Percentiles rank a stretch among this genome's conserved stretches.
Evolutionary conservation across 129 eudicot species (phyloP).

Genomic region (Centrapalus pauciflorus): DNA sequence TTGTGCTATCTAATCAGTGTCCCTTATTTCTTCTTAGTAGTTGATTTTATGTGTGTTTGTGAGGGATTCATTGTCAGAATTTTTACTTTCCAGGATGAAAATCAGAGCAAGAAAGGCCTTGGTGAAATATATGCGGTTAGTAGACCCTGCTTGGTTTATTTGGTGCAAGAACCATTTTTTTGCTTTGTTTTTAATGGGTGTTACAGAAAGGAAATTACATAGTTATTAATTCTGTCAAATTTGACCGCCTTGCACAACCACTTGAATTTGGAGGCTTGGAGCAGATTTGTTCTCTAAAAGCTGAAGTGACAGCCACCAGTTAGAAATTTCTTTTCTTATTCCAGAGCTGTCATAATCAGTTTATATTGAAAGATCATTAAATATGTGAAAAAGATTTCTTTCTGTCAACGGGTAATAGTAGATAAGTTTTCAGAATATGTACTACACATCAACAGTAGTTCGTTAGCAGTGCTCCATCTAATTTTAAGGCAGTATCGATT

Average conservation of each 20-base stretch:
- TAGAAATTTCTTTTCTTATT: not conserved
- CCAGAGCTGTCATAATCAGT: not conserved
- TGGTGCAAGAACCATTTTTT: not conserved
- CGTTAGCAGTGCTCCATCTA: not conserved
- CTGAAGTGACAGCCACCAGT: not conserved
- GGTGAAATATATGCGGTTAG: constrained; percentile 89
- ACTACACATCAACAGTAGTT: not conserved
- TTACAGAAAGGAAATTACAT: not conserved
- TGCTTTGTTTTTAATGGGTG: not conserved
- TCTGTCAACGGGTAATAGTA: not conserved
- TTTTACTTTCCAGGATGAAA: constrained; percentile 66
- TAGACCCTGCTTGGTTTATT: not conserved
- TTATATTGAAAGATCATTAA: not conserved
- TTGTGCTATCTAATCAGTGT: not conserved
- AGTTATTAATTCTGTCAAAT: not conserved
- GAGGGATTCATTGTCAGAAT: not conserved
- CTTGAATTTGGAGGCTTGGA: not conserved
- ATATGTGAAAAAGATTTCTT: not conserved
- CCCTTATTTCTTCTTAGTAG: not conserved
- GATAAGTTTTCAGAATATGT: not conserved
- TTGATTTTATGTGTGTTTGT: not conserved
- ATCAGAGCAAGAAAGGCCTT: constrained; percentile 91
- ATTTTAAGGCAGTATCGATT: not conserved
- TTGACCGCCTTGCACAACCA: not conserved
- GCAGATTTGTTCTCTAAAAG: not conserved